Evolutionary conservation across 306 rosid species (phyloP).

Genomic region (Castanea sativa): DNA sequence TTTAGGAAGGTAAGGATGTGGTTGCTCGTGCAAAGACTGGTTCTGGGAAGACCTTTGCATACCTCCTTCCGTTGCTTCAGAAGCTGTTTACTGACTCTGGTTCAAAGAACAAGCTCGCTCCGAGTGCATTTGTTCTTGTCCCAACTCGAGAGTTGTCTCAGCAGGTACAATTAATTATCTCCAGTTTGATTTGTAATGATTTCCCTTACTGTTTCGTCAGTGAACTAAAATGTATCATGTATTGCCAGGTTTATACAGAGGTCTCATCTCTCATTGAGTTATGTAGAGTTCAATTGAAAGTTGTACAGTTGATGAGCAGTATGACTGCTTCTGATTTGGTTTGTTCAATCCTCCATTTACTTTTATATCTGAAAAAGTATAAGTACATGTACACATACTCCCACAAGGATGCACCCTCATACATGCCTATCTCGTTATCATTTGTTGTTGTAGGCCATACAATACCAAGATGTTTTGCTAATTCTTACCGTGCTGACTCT

Average conservation of each 20-base stretch:
- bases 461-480: background rate
- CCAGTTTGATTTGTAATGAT: background rate
- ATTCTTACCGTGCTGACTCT: background rate
- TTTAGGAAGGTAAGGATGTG: slow-evolving; percentile 90
- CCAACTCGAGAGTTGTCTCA: slow-evolving; percentile 83
- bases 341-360: slow-evolving; percentile 26
- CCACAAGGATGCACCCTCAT: background rate
- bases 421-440: background rate
- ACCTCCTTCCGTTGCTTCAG: slow-evolving; percentile 89
- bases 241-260: slow-evolving; percentile 61
- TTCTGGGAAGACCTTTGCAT: slow-evolving; percentile 92
- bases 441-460: background rate
- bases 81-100: slow-evolving; percentile 50
- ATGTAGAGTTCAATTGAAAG: slow-evolving; percentile 80
- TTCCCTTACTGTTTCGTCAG: background rate
- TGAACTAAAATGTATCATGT: background rate
- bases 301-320: slow-evolving; percentile 72
- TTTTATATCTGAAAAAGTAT: background rate
- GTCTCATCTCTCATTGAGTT: slow-evolving; percentile 61
- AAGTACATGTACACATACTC: background rate
- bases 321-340: slow-evolving; percentile 78
- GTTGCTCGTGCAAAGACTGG: slow-evolving; percentile 97
- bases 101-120: slow-evolving; percentile 63
- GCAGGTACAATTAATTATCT: slow-evolving; percentile 46
- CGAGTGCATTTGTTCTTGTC: slow-evolving; percentile 71